Evolutionary conservation across 2,329 filamentous ascomycete species (phyloP).

Genomic region (Exophiala sideris): DNA sequence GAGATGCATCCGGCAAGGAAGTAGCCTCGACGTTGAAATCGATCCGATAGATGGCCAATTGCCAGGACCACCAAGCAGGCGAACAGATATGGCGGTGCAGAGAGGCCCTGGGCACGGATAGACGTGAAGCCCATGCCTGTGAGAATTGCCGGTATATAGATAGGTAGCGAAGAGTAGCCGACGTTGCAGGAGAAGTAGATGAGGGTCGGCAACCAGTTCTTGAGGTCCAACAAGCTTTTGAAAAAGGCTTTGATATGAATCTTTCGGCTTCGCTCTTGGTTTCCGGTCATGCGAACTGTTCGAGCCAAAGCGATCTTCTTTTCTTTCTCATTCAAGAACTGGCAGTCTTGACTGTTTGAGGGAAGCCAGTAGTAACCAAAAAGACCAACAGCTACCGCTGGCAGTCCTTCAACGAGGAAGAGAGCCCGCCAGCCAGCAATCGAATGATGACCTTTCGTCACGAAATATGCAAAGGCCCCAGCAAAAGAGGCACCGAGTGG

Average conservation of each 20-base stretch:
- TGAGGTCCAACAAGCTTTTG: slow-evolving; percentile 41
- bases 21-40: slow-evolving; percentile 63
- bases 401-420: slow-evolving; percentile 81
- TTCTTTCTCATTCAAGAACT: slow-evolving; percentile 61
- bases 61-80: slow-evolving; percentile 67
- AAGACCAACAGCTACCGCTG: slow-evolving; percentile 70
- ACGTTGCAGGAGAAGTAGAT: slow-evolving; percentile 63
- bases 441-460: slow-evolving; percentile 60
- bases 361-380: slow-evolving; percentile 72
- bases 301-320: slow-evolving; percentile 62
- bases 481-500: slow-evolving; percentile 78
- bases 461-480: slow-evolving; percentile 62
- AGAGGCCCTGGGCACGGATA: slow-evolving; percentile 62
- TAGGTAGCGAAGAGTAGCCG: slow-evolving; percentile 62
- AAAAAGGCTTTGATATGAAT: slow-evolving; percentile 20
- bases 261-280: slow-evolving; percentile 11
- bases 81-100: slow-evolving; percentile 74
- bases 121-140: slow-evolving; percentile 21
- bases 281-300: slow-evolving; percentile 22
- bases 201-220: slow-evolving; percentile 47
- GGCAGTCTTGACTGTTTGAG: slow-evolving; percentile 66
- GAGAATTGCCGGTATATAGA: slow-evolving; percentile 55
- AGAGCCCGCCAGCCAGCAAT: slow-evolving; percentile 79
- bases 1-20: slow-evolving; percentile 2
- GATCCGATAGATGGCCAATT: slow-evolving; percentile 71